Conservation (phyloP, 2,329 filamentous ascomycete species). For the Cryphonectria japonica region DNA sequence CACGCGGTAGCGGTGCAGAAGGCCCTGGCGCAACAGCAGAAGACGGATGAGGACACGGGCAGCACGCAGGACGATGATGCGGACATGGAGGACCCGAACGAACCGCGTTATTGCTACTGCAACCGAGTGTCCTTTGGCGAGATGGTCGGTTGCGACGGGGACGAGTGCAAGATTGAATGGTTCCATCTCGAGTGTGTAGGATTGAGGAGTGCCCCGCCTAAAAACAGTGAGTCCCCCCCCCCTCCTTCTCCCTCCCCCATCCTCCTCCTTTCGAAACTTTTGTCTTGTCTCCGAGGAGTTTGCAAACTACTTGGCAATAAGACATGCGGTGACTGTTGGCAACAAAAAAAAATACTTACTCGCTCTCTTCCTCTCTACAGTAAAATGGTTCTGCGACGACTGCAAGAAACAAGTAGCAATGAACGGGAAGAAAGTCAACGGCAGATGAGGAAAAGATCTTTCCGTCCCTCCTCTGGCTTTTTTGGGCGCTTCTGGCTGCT, state of each 20-base stretch:
- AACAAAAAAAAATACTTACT: constrained; percentile 35
- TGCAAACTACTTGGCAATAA: background rate
- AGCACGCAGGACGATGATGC: constrained; percentile 47
- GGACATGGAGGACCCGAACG: constrained; percentile 68
- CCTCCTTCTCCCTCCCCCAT: background rate
- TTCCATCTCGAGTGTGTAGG: constrained; percentile 85
- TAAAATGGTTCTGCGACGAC: constrained; percentile 83
- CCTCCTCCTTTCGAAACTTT: background rate
- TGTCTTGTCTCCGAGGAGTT: constrained; percentile 7
- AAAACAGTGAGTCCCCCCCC: constrained; percentile 59
- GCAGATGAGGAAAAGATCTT: constrained; percentile 42
- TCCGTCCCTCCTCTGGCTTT: background rate
- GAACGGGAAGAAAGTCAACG: constrained; percentile 55
- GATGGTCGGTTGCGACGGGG: constrained; percentile 81
- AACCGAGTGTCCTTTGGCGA: constrained; percentile 80
- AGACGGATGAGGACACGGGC: constrained; percentile 35
- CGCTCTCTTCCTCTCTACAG: constrained; percentile 43
- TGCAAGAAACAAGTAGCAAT: constrained; percentile 70
- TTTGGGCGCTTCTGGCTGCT: background rate
- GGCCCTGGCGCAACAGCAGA: constrained; percentile 35
- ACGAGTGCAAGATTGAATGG: constrained; percentile 76
- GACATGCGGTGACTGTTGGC: constrained; percentile 29
- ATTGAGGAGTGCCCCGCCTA: constrained; percentile 75
- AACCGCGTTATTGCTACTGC: constrained; percentile 79
- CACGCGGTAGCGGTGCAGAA: constrained; percentile 44